A percentile compares a stretch with the other conserved stretches of the same genome.
These are phyloP conservation scores for Canavalia gladiata DNA, from an alignment of 306 rosid species.

Conservation along the genomic window DNA sequence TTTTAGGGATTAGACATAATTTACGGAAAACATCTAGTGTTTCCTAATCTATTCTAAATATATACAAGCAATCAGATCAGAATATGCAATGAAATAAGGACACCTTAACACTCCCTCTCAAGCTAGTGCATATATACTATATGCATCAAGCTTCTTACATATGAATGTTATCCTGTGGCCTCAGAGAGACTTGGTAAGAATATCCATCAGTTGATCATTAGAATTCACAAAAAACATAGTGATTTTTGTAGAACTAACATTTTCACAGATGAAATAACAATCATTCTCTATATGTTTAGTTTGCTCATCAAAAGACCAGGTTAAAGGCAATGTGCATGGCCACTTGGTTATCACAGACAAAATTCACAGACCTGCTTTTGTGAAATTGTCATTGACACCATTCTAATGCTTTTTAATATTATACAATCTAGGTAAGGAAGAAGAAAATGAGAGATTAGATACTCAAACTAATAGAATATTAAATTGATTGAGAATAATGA, in stretches of 20 bases:
- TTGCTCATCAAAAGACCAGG: not conserved
- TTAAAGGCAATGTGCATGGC: not conserved
- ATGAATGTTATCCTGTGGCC: too few relatives aligned
- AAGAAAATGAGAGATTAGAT: not conserved
- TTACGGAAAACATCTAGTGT: not conserved
- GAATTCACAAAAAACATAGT: not conserved
- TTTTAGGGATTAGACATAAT: not conserved
- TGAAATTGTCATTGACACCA: not conserved
- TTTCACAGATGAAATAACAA: not conserved
- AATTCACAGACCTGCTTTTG: constrained; percentile 1
- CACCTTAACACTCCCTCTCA: not conserved
- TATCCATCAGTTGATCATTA: not conserved
- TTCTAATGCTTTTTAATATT: not conserved
- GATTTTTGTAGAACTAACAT: not conserved
- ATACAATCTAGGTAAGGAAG: not conserved
- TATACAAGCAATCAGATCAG: not conserved
- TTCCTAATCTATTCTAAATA: not conserved
- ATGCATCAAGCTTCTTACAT: too few relatives aligned
- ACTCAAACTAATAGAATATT: not conserved
- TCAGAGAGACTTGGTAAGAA: not conserved
- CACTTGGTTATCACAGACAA: not conserved
- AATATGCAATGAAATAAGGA: not conserved
- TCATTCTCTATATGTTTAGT: not conserved
- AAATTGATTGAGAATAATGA: not conserved
- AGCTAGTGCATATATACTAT: not conserved